These are phyloP conservation scores for Drechmeria coniospora DNA, from an alignment of 2,329 filamentous ascomycete species.

Conservation along the genomic window DNA sequence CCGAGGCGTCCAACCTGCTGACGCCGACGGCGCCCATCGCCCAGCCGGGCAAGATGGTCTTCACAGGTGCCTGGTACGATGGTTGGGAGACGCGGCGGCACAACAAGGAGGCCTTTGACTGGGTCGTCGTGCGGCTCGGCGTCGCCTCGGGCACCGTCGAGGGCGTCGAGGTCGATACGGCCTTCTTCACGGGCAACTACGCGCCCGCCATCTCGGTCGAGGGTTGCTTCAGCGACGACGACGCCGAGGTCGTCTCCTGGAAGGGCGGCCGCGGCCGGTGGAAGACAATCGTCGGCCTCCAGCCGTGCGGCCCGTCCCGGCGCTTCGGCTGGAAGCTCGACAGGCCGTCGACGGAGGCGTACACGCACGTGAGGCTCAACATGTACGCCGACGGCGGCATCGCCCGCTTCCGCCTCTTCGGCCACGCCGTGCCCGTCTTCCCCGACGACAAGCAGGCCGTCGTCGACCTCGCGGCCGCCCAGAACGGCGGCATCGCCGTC, in stretches of 20 bases:
- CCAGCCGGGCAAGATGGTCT: slow-evolving; percentile 52
- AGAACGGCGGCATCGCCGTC: slow-evolving; percentile 63
- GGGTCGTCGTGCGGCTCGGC: slow-evolving; percentile 49
- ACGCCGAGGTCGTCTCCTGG: slow-evolving; percentile 49
- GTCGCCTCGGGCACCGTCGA: slow-evolving; percentile 56
- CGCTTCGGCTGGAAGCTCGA: slow-evolving; percentile 59
- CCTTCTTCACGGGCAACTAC: slow-evolving; percentile 71
- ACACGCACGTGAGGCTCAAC: slow-evolving; percentile 65
- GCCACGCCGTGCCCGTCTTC: slow-evolving; percentile 61
- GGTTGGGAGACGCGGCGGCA: slow-evolving; percentile 56
- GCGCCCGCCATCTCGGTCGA: slow-evolving; percentile 67
- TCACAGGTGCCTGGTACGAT: slow-evolving; percentile 55
- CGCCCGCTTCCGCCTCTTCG: slow-evolving; percentile 63
- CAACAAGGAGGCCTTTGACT: slow-evolving; percentile 49
- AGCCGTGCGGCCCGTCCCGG: slow-evolving; percentile 60
- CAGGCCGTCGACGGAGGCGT: slow-evolving; percentile 44
- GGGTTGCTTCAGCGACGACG: slow-evolving; percentile 51
- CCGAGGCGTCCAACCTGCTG: slow-evolving; percentile 47
- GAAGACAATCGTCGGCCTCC: slow-evolving; percentile 54
- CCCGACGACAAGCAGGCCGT: slow-evolving; percentile 48
- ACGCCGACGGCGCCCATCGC: slow-evolving; percentile 48
- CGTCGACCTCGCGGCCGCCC: slow-evolving; percentile 62
- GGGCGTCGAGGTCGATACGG: slow-evolving; percentile 67
- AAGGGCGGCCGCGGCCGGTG: slow-evolving; percentile 44
- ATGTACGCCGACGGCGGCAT: slow-evolving; percentile 83